Conservation (phyloP, 2,329 filamentous ascomycete species). For the Cytospora paraplurivora region DNA sequence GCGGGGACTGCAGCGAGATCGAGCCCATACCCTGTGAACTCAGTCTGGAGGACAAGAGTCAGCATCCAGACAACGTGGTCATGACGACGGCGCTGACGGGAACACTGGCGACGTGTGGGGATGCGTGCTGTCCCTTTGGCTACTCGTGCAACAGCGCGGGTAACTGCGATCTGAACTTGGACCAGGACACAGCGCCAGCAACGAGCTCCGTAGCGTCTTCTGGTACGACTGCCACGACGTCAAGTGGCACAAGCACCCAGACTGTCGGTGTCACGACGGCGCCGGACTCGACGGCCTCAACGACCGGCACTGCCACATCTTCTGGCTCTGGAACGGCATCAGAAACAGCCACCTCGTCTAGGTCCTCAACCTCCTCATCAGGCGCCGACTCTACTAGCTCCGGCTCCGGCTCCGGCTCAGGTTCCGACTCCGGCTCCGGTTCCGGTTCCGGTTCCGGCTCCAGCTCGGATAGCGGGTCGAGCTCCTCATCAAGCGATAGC, state of each 20-base stretch:
- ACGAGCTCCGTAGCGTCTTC: constrained; percentile 30
- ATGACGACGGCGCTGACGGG: constrained; percentile 66
- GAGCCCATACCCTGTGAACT: constrained; percentile 66
- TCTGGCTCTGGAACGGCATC: constrained; percentile 28
- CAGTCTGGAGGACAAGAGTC: constrained; percentile 58
- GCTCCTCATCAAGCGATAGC: constrained; percentile 21
- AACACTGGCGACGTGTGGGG: constrained; percentile 59
- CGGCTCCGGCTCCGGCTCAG: background rate
- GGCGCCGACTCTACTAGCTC: constrained; percentile 32
- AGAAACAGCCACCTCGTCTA: constrained; percentile 31
- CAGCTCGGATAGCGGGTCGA: background rate
- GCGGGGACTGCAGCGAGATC: constrained; percentile 61
- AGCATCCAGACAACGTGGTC: constrained; percentile 59
- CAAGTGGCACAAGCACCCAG: constrained; percentile 32
- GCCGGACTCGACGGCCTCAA: constrained; percentile 29
- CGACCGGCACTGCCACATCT: constrained; percentile 32
- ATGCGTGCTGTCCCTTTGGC: constrained; percentile 71
- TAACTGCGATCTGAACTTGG: constrained; percentile 54
- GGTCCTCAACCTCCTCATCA: constrained; percentile 30
- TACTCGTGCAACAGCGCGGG: constrained; percentile 60
- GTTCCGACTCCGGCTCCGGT: too few relatives aligned
- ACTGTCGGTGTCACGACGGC: constrained; percentile 30
- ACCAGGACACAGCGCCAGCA: constrained; percentile 47
- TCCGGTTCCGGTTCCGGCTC: too few relatives aligned
- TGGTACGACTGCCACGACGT: constrained; percentile 30